These are phyloP conservation scores for Abelmoschus esculentus DNA, from an alignment of 345 rosid species.

Conservation along the genomic window DNA sequence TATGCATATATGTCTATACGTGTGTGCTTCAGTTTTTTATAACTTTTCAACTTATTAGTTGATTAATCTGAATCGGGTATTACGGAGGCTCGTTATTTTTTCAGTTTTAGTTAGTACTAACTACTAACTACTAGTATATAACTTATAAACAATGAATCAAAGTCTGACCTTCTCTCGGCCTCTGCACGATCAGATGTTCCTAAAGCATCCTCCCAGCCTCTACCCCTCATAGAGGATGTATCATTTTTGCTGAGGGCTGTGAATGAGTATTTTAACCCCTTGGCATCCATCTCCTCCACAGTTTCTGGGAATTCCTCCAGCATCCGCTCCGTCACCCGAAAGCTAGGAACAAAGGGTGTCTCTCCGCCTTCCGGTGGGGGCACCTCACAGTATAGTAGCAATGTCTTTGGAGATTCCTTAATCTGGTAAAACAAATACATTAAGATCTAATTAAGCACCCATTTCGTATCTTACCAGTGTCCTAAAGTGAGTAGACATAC, in stretches of 20 bases:
- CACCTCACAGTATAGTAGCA: conserved; percentile 50
- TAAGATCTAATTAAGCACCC: not conserved
- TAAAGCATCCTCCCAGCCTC: conserved; percentile 65
- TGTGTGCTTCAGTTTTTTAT: too few relatives aligned
- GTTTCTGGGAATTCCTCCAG: conserved; percentile 46
- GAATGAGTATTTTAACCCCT: conserved; percentile 47
- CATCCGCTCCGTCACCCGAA: conserved; percentile 50
- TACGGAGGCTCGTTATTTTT: too few relatives aligned
- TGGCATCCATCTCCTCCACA: conserved; percentile 51
- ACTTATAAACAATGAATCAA: not conserved
- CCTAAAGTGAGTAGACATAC: conserved; percentile 18
- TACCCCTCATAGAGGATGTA: conserved; percentile 51
- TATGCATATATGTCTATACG: not conserved
- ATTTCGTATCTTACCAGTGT: not conserved
- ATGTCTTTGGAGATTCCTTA: conserved; percentile 37
- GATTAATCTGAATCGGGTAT: too few relatives aligned
- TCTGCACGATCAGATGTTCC: conserved; percentile 36
- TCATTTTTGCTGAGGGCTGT: conserved; percentile 31
- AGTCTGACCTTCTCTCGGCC: conserved; percentile 39
- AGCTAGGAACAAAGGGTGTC: conserved; percentile 75
- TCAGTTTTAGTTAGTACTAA: not conserved
- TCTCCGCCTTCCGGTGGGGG: conserved; percentile 62
- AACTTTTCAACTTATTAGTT: too few relatives aligned
- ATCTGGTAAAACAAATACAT: conserved; percentile 23
- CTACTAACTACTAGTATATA: too few relatives aligned